Evolutionary conservation across 179 eudicot species (phyloP), one percentile per base, ranked within the genome.

Genomic region (Camellia oleifera): DNA sequence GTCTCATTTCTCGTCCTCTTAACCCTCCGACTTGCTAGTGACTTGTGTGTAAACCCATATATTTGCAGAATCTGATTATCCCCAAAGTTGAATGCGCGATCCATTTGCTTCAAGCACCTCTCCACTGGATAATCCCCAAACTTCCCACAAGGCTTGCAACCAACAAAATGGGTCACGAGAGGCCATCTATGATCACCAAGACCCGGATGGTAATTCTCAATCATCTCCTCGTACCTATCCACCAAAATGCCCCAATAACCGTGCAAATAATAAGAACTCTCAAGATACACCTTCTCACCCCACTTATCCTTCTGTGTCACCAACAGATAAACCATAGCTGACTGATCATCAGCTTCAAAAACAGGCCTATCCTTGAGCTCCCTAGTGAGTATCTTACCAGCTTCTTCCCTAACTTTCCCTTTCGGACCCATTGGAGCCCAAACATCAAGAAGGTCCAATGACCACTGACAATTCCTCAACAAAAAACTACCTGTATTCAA

Each of bases 341-440:
- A 91, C 73, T 91, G 94, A 77, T 91, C 94, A 79, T 90, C 94
- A 0, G 94, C 94, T 78, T 91, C 94, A 12, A 91, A 91, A 3
- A 89, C 90, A 0, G 94, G 94, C 73, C 92, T 81, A 15, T 87
- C 91, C 48, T 84, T 85, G 12, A 91, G 72, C 66, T 88, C 78
- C 50, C 87, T 84, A 23, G 94, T 89, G 26, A 91, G 82, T 45
- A 91, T 18, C 78, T 80, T 90, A 11, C 94, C 94, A 5, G 91
- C 92, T 13, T 91, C 92, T 2, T 89, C 91, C 58, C 94, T 84
- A 11, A 88, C 74, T 7, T 81, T 80, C 3, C 92, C 94, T 75
- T 88, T 88, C 0, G 94, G 94, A 0, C 94, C 94, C 94, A 91
- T 91, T 4, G 92, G 94, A 0, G 94, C 91, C 94, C 94, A 91